These are phyloP conservation scores for Taphrina pruni DNA, from an alignment of 1,139 yeast species.

Conservation along the genomic window DNA sequence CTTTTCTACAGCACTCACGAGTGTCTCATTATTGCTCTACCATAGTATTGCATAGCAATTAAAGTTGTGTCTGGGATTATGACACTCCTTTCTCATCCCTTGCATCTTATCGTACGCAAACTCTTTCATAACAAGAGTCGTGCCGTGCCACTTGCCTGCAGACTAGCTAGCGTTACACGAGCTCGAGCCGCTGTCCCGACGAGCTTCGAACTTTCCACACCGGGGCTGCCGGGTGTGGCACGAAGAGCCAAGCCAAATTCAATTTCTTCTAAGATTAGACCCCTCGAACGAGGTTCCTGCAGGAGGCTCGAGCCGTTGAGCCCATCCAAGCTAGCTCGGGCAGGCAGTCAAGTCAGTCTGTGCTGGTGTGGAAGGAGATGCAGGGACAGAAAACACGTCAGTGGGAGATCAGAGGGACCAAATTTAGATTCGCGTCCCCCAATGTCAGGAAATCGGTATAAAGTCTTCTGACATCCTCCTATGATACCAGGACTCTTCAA, in stretches of 20 bases:
- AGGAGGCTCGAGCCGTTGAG: constrained; percentile 7
- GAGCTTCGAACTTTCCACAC: not conserved
- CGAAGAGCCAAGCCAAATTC: not conserved
- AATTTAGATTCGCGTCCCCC: constrained; percentile 8
- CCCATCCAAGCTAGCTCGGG: not conserved
- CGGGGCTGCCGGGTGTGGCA: not conserved
- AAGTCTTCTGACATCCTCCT: not conserved
- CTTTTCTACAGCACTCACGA: too few species aligned
- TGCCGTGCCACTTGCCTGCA: not conserved
- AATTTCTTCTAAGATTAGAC: constrained; percentile 7
- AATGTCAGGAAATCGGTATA: not conserved
- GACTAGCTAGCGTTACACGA: not conserved
- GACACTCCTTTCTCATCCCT: not conserved
- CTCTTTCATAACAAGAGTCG: not conserved
- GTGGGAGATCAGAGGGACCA: constrained; percentile 6
- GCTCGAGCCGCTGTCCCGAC: not conserved
- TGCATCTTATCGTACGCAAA: not conserved
- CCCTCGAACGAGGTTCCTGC: constrained; percentile 2
- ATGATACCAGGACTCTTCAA: not conserved
- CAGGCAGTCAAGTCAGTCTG: not conserved
- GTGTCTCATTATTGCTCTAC: too few species aligned
- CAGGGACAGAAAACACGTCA: constrained; percentile 8
- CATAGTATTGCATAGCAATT: too few species aligned
- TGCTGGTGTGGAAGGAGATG: constrained; percentile 1
- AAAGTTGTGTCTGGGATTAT: not conserved